phyloP scores from a whole-genome alignment of 2,329 filamentous ascomycete species.

The Fusarium sp. region DNA sequence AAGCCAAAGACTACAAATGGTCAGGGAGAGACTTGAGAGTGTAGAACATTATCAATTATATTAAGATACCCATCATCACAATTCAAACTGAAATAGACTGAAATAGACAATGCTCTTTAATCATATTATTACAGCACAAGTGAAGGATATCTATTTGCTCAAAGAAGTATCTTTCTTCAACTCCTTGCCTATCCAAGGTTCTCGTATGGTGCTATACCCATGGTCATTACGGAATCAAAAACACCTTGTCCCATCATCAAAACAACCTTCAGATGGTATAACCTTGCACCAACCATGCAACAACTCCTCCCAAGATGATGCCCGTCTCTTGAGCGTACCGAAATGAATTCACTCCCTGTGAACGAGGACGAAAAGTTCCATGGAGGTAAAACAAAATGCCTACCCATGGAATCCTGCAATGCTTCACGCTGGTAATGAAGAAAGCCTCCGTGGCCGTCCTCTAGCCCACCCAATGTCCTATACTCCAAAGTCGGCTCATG shows the following conservation, averaged over 20 bases:
- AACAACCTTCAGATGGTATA: constrained; percentile 24
- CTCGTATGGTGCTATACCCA: constrained; percentile 12
- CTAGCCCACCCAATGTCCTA: constrained; percentile 34
- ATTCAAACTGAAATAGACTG: background rate
- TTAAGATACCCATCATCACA: constrained; percentile 29
- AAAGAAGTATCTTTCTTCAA: constrained; percentile 1
- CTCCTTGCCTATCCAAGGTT: constrained; percentile 1
- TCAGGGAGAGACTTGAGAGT: constrained; percentile 25
- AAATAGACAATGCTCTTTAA: background rate
- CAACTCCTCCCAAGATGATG: constrained; percentile 24
- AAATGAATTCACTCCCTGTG: constrained; percentile 22
- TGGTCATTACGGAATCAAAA: constrained; percentile 9
- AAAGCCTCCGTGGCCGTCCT: constrained; percentile 34
- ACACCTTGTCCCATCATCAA: constrained; percentile 15
- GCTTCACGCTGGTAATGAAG: constrained; percentile 36
- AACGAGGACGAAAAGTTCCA: constrained; percentile 19
- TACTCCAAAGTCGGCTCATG: constrained; percentile 37
- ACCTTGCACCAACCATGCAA: constrained; percentile 31
- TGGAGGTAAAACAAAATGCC: constrained; percentile 37
- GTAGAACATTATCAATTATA: background rate
- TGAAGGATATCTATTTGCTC: constrained; percentile 8
- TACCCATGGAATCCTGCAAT: constrained; percentile 39
- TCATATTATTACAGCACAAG: background rate
- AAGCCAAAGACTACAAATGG: constrained; percentile 47
- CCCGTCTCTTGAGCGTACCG: constrained; percentile 17